Evolutionary conservation across 805 yeast species (phyloP).

Genomic region (Saccharomycopsis selenospora): DNA sequence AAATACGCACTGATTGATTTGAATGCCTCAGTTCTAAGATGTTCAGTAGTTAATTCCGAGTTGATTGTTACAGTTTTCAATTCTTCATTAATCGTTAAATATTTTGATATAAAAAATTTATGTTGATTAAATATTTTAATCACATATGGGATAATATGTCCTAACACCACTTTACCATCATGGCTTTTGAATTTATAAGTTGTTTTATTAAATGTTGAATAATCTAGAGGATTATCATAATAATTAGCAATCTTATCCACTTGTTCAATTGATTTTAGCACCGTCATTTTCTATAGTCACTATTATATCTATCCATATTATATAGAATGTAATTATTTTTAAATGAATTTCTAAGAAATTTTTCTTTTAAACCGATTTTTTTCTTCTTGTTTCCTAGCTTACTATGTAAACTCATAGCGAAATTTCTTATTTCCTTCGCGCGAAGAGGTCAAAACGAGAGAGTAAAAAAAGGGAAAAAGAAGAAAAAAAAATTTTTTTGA

Average conservation of each 20-base stretch:
- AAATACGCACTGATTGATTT: conserved; percentile 37
- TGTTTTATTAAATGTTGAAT: conserved; percentile 5
- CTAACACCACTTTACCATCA: conserved; percentile 29
- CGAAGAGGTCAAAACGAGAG: too few species aligned
- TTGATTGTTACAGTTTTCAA: conserved; percentile 28
- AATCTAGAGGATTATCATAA: neutral
- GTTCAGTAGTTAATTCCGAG: conserved; percentile 31
- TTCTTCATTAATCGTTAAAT: conserved; percentile 25
- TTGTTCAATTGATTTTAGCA: neutral
- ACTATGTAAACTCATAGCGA: too few species aligned
- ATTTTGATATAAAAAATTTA: conserved; percentile 10
- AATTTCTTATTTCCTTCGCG: too few species aligned
- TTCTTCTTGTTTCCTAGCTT: too few species aligned
- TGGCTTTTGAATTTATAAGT: conserved; percentile 30
- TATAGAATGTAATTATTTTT: too few species aligned
- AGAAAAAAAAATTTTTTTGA: too few species aligned
- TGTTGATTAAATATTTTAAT: conserved; percentile 26
- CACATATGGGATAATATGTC: conserved; percentile 30
- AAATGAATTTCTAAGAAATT: too few species aligned
- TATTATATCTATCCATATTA: neutral
- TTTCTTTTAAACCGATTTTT: too few species aligned
- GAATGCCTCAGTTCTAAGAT: conserved; percentile 36
- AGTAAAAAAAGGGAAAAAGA: too few species aligned
- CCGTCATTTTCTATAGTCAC: neutral
- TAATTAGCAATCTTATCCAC: neutral